Base-by-base conservation (phyloP, 2,329 filamentous ascomycete species). In the Cladosporium velox region DNA sequence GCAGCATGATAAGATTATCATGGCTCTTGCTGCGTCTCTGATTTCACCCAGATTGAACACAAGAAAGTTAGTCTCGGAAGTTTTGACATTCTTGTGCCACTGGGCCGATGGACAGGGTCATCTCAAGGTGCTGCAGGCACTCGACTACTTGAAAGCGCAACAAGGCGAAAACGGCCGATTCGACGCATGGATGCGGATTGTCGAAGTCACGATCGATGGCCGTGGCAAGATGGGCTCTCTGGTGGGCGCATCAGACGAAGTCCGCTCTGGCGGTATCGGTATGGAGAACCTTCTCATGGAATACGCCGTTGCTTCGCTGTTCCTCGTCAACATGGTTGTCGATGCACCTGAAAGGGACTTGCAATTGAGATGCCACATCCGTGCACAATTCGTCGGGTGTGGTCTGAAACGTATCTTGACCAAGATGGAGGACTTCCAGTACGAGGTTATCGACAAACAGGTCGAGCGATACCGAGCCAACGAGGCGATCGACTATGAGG, bases 231-330 rank as follows among this genome's bases (percentile, higher is more conserved):
- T 99, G 93, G 95, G 95, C 73, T 97, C 93, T 81, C 84, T 98
- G 72, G 95, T 99, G 32, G 95, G 95, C 70, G 95, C 95, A 35
- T 97, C 93, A 75, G 95, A 98, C 74, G 95, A 99, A 81, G 90
- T 97, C 67, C 90, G 95, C 72, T 97, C 91, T 74, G 95, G 95
- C 70, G 95, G 95, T 70, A 96, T 97, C 75, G 95, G 95, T 77
- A 97, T 98, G 90, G 95, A 99, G 85, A 98, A 98, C 79, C 84
- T 97, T 74, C 86, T 99, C 64, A 98, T 99, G 95, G 95, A 99
- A 85, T 99, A 99, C 76, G 94, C 93, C 47, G 92, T 98, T 59
- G 92, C 94, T 38, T 96, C 93, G 1, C 86, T 99, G 74, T 93
- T 98, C 76, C 85, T 99, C 75, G 88, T 98, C 83, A 99, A 98